Conservation (phyloP, 345 rosid genomes). For the Noccaea bulbosa region DNA sequence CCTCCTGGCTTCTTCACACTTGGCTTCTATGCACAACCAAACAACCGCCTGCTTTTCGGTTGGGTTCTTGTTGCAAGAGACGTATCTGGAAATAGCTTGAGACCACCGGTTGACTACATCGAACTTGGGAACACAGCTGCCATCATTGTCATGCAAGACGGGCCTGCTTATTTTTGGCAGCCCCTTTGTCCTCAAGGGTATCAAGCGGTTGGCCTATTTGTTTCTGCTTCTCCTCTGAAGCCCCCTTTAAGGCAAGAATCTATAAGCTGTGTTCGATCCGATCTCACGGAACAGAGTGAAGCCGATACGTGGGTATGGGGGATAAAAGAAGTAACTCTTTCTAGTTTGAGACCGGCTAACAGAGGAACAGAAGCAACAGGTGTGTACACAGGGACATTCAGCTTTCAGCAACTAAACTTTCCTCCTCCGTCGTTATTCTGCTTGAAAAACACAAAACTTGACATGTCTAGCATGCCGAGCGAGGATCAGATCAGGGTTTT, state of each 20-base stretch:
- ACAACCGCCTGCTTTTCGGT: slow-evolving; percentile 55
- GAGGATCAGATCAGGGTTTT: slow-evolving; percentile 49
- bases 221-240: slow-evolving; percentile 57
- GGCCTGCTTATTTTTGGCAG: slow-evolving; percentile 65
- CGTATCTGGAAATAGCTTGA: slow-evolving; percentile 33
- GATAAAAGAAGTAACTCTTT: slow-evolving; percentile 45
- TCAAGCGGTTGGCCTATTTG: slow-evolving; percentile 57
- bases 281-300: slow-evolving; percentile 61
- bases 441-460: slow-evolving; percentile 53
- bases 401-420: slow-evolving; percentile 41
- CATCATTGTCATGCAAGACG: slow-evolving; percentile 57
- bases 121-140: slow-evolving; percentile 68
- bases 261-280: slow-evolving; percentile 66
- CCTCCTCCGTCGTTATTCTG: slow-evolving; percentile 46
- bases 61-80: slow-evolving; percentile 72
- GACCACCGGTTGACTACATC: slow-evolving; percentile 66
- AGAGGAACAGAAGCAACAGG: slow-evolving; percentile 57
- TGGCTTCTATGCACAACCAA: slow-evolving; percentile 68
- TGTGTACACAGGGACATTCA: slow-evolving; percentile 67
- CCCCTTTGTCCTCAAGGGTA: slow-evolving; percentile 72
- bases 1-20: slow-evolving; percentile 55
- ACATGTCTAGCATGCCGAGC: slow-evolving; percentile 62
- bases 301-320: slow-evolving; percentile 66
- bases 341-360: slow-evolving; percentile 49
- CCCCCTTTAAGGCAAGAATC: slow-evolving; percentile 54